Percentiles rank a stretch among this genome's conserved stretches.
Evolutionary conservation across 2,329 filamentous ascomycete species (phyloP).

Genomic region (Clarireedia paspali): DNA sequence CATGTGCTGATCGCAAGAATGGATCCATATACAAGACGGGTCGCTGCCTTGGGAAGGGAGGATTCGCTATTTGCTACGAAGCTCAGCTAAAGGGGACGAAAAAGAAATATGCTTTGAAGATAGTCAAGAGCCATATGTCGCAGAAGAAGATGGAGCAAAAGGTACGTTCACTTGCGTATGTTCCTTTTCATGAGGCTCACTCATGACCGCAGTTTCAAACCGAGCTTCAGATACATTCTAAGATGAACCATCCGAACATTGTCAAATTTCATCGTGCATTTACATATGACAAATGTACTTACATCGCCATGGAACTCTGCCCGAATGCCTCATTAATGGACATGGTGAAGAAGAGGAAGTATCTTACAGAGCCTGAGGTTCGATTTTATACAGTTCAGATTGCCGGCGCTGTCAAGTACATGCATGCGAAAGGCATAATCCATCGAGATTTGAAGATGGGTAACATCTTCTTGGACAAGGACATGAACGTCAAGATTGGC

Average conservation of each 20-base stretch:
- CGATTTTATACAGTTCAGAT: conserved; percentile 92
- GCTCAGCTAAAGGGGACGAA: conserved; percentile 59
- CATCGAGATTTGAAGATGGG: conserved; percentile 97
- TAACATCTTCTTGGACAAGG: conserved; percentile 87
- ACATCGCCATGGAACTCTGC: conserved; percentile 89
- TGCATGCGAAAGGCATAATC: conserved; percentile 92
- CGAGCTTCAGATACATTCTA: conserved; percentile 96
- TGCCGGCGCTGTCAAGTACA: conserved; percentile 94
- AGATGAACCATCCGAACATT: conserved; percentile 92
- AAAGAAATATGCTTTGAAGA: conserved; percentile 69
- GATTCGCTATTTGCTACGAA: conserved; percentile 75
- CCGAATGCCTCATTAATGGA: conserved; percentile 96
- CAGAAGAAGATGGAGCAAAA: conserved; percentile 73
- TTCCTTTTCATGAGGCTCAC: conserved; percentile 5
- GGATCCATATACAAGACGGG: conserved; percentile 69
- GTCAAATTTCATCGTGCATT: conserved; percentile 95
- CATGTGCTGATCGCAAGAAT: conserved; percentile 60
- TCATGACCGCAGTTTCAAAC: conserved; percentile 51
- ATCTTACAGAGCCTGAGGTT: conserved; percentile 87
- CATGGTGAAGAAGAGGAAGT: conserved; percentile 89
- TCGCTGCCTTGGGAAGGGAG: conserved; percentile 69
- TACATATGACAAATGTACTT: conserved; percentile 80
- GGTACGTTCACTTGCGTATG: conserved; percentile 37
- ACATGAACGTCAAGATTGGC: conserved; percentile 97
- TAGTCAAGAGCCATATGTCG: conserved; percentile 77